phyloP scores from a whole-genome alignment of 2,329 filamentous ascomycete species.

The Curvularia sp. region DNA sequence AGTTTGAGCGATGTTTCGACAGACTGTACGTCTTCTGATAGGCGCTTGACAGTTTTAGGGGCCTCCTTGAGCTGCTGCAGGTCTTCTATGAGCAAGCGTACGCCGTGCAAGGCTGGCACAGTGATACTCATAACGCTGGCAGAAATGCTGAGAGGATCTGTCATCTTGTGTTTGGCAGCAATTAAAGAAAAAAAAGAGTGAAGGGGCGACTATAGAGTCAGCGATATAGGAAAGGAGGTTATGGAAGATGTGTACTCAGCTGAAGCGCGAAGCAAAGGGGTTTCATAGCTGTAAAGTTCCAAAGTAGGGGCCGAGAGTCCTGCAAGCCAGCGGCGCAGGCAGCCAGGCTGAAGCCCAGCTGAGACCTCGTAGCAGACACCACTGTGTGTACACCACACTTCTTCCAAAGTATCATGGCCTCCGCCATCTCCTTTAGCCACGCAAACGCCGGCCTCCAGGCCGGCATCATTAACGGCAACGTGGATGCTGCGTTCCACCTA shows the following conservation, averaged over 20 bases:
- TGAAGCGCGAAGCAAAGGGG: no score
- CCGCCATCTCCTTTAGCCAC: slow-evolving; percentile 17
- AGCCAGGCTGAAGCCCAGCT: slow-evolving; percentile 13
- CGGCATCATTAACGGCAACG: slow-evolving; percentile 17
- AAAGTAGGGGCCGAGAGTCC: neutral
- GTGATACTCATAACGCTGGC: slow-evolving; percentile 41
- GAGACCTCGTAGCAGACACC: slow-evolving; percentile 10
- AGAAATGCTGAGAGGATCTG: slow-evolving; percentile 2
- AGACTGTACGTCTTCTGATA: slow-evolving; percentile 42
- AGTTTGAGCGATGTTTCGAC: slow-evolving; percentile 39
- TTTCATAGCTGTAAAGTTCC: no score
- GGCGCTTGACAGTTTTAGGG: slow-evolving; percentile 40
- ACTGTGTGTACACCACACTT: slow-evolving; percentile 1
- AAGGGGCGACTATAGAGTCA: no score
- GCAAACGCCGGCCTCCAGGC: slow-evolving; percentile 22
- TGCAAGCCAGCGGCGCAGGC: no score
- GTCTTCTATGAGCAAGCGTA: slow-evolving; percentile 43
- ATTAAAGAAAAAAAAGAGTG: no score
- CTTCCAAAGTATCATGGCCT: slow-evolving; percentile 12
- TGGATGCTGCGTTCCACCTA: slow-evolving; percentile 12
- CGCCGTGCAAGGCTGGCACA: slow-evolving; percentile 42
- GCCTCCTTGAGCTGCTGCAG: slow-evolving; percentile 45
- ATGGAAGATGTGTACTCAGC: no score
- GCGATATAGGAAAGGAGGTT: no score
- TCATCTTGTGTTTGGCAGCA: no score